Evolutionary conservation across 2,329 filamentous ascomycete genomes (phyloP), one percentile per base, ranked within the genome.

Genomic region (Diplocarpon rosae): DNA sequence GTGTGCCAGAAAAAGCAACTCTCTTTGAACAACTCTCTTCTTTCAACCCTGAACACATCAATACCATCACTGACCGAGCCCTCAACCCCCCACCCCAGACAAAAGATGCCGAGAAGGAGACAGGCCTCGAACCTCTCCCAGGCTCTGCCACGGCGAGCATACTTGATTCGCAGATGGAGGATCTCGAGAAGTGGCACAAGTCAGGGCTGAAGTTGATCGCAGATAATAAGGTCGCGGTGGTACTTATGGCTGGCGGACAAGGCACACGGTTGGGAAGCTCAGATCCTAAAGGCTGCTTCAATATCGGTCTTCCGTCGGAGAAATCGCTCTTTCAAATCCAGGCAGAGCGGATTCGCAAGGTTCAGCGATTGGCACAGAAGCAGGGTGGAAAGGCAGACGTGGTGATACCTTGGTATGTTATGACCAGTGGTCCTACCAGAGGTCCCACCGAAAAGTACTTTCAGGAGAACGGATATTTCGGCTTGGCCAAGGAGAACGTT

Each of bases 271-370:
- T 98, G 52, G 92, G 92, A 56, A 95, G 88, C 72, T 92, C 88
- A 46, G 90, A 83, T 14, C 92, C 92, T 55, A 98, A 98, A 72
- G 92, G 92, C 46, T 96, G 90, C 75, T 98, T 85, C 68, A 83
- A 98, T 63, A 96, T 98, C 64, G 88, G 88, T 14, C 76, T 98
- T 46, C 87, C 90, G 28, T 95, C 87, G 56, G 69, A 83, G 62
- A 98, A 98, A 72, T 88, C 88, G 13, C 76, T 98, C 48, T 98
- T 98, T 75, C 89, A 96, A 71, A 85, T 98, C 57, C 92, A 98
- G 68, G 92, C 85, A 36, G 89, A 98, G 76, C 76, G 92, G 43
- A 96, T 98, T 62, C 74, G 74, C 59, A 93, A 88, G 70, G 69
- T 94, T 8, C 85, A 96, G 68, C 68, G 80, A 58, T 71, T 96